Evolutionary conservation across 73 alveolate genomes (phyloP).

Genomic region (Breviolum minutum): DNA sequence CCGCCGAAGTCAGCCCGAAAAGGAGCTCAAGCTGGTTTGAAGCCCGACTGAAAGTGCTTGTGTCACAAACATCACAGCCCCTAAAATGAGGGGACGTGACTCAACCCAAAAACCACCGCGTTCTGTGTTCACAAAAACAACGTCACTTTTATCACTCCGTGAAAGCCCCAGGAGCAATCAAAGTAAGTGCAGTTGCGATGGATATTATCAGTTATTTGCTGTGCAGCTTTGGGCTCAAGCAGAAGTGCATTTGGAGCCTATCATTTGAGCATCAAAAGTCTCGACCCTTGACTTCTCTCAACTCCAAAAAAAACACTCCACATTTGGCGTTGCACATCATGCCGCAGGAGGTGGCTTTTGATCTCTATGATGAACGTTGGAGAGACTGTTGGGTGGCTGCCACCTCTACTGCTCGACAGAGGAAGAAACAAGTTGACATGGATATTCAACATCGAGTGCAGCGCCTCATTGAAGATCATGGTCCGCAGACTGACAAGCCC

Average conservation of each 20-base stretch:
- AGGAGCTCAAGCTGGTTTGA: background rate
- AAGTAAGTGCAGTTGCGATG: no score
- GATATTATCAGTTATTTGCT: background rate
- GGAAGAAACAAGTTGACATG: conserved; percentile 62
- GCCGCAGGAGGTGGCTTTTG: conserved; percentile 76
- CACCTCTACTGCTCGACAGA: conserved; percentile 73
- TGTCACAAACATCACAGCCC: background rate
- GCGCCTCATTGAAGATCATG: conserved; percentile 73
- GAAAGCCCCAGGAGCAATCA: no score
- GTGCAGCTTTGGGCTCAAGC: conserved; percentile 31
- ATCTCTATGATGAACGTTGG: conserved; percentile 88
- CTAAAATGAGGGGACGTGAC: background rate
- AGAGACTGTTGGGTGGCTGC: conserved; percentile 92
- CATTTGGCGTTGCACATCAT: background rate
- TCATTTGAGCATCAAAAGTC: background rate
- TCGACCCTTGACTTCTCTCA: background rate
- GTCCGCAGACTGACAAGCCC: conserved; percentile 81
- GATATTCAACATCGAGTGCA: conserved; percentile 56
- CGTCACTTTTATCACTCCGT: no score
- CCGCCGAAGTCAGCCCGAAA: conserved; percentile 50
- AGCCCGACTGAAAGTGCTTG: no score
- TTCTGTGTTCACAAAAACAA: no score
- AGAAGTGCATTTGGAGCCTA: background rate
- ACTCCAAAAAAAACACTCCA: background rate
- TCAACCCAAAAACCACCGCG: background rate